Percentiles rank a stretch among this genome's conserved stretches.
Conservation (phyloP, 2,329 filamentous ascomycete species). For the Fusarium sp. region DNA sequence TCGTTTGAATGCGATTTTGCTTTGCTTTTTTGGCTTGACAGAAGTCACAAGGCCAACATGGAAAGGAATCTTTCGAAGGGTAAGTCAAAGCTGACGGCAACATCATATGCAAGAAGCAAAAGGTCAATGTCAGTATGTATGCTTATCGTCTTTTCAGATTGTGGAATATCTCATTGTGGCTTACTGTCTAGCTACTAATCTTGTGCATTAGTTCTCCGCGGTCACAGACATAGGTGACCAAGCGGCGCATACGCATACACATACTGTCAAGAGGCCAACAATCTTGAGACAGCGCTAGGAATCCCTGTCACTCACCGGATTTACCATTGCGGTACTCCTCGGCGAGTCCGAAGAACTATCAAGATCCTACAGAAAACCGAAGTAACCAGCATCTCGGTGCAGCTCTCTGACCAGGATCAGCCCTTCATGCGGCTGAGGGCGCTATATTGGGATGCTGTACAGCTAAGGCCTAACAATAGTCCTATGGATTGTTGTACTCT, state of each 20-base stretch:
- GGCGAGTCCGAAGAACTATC: conserved; percentile 1
- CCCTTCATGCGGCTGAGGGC: conserved; percentile 2
- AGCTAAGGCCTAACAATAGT: too few species aligned
- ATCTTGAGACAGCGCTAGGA: not conserved
- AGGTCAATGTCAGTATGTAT: not conserved
- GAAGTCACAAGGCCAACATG: not conserved
- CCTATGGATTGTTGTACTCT: not conserved
- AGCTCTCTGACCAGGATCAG: not conserved
- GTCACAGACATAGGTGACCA: not conserved
- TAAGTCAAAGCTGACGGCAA: not conserved
- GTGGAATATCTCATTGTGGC: not conserved
- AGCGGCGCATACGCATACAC: not conserved
- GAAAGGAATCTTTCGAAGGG: conserved; percentile 4
- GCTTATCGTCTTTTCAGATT: not conserved
- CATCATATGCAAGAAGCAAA: not conserved
- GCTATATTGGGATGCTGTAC: not conserved
- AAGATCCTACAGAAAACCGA: conserved; percentile 1
- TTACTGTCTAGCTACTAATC: not conserved
- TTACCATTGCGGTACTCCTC: not conserved
- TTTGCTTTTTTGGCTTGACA: not conserved
- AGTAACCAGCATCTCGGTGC: not conserved
- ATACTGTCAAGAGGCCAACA: not conserved
- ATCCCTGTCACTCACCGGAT: not conserved
- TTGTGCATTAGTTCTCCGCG: not conserved
- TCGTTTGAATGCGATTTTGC: not conserved